Conservation (phyloP, 257 asterid genomes). For the Scutellaria minor region DNA sequence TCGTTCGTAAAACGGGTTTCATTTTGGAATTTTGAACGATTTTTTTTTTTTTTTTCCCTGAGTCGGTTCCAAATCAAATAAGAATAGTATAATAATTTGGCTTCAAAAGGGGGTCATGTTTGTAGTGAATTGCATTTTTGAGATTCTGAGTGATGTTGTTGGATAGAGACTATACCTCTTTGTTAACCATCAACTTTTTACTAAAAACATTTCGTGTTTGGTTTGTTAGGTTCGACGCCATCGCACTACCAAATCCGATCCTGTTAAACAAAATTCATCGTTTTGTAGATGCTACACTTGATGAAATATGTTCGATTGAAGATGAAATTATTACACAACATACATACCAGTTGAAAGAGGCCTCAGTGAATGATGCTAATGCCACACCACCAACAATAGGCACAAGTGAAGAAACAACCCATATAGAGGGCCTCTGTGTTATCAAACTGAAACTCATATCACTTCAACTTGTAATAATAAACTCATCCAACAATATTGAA, state of each 20-base stretch:
- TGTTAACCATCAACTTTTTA: conserved; percentile 68
- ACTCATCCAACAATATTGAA: conserved; percentile 20
- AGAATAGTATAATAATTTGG: too few species aligned
- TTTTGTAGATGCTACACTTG: neutral
- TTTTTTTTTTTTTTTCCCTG: too few species aligned
- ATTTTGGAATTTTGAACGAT: too few species aligned
- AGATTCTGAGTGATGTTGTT: too few species aligned
- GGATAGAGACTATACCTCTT: conserved; percentile 54
- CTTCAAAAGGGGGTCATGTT: too few species aligned
- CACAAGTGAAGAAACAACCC: conserved; percentile 75
- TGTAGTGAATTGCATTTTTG: too few species aligned
- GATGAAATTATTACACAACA: neutral
- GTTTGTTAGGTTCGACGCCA: conserved; percentile 94
- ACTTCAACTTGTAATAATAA: conserved; percentile 31
- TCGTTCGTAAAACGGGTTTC: too few species aligned
- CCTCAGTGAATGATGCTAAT: conserved; percentile 86
- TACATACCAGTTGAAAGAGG: conserved; percentile 84
- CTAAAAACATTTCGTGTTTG: conserved; percentile 89
- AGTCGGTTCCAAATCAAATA: too few species aligned
- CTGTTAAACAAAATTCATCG: conserved; percentile 44
- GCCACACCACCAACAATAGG: conserved; percentile 96
- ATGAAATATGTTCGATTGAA: neutral
- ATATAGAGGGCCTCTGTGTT: conserved; percentile 71
- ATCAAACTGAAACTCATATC: conserved; percentile 44
- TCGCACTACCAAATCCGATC: conserved; percentile 86